Evolutionary conservation across 2,329 filamentous ascomycete genomes (phyloP).

Genomic region (Trichoderma aggressivum): DNA sequence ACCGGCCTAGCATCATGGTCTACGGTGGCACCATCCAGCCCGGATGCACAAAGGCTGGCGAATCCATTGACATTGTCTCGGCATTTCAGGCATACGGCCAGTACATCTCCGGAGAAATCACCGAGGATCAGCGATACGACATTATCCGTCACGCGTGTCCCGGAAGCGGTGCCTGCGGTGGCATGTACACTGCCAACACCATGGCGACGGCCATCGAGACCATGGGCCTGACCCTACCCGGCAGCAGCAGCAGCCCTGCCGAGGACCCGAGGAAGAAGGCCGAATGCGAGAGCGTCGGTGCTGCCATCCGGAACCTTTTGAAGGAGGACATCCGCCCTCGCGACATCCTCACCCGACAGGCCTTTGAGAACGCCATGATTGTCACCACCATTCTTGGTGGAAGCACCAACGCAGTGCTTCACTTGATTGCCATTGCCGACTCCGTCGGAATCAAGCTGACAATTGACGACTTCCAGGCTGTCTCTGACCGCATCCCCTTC

Average conservation of each 20-base stretch:
- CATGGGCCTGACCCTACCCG: constrained; percentile 83
- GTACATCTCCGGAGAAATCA: constrained; percentile 87
- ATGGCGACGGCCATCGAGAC: constrained; percentile 90
- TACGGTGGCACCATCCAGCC: constrained; percentile 94
- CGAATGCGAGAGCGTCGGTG: constrained; percentile 70
- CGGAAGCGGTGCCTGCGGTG: constrained; percentile 66
- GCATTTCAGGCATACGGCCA: constrained; percentile 98
- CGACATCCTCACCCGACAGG: constrained; percentile 75
- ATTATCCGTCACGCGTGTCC: constrained; percentile 86
- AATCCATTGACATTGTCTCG: constrained; percentile 87
- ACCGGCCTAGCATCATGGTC: constrained; percentile 93
- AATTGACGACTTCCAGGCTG: constrained; percentile 81
- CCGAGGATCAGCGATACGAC: constrained; percentile 86
- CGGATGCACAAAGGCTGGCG: constrained; percentile 74
- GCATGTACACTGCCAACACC: constrained; percentile 93
- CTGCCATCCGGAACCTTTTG: constrained; percentile 70
- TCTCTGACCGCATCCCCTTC: constrained; percentile 75
- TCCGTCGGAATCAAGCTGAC: constrained; percentile 77
- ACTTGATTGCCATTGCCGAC: constrained; percentile 80
- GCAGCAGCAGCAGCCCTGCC: constrained; percentile 75
- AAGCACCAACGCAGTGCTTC: constrained; percentile 81
- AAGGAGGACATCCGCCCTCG: constrained; percentile 72
- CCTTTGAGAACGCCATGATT: constrained; percentile 83
- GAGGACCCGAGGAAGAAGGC: constrained; percentile 67
- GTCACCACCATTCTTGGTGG: constrained; percentile 79